Base-by-base conservation (phyloP, 371 early-diverging fungal species). In the Syncephalis fuscata region DNA sequence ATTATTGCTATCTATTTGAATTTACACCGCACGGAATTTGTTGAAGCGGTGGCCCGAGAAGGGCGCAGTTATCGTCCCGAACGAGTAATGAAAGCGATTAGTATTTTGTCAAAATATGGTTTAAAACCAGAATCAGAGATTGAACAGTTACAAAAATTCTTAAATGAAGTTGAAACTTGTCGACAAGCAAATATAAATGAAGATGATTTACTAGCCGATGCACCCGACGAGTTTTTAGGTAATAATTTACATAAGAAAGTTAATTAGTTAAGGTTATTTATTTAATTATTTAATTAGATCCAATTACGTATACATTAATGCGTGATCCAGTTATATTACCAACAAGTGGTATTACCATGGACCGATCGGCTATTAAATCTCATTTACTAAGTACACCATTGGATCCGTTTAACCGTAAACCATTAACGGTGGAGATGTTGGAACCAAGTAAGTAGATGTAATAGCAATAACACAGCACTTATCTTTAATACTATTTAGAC, bases 281-380 rank as follows among this genome's bases (percentile, higher is more conserved):
- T 55, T 51, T 21, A 24, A 49, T 44, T 32, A 32, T 32, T 32
- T 11, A 7, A 32, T 11, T 70, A 75, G 99, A 99, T 66, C 98
- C 98, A 7, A 59, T 99, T 42, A 67, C 97, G 59, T 93, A 65
- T 51, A 73, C 80, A 10, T 63, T 92, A 25, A 99, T 99, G 89
- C 80, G 82, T 48, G 91, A 99, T 54, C 99, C 99, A 1, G 98
- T 99, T n/a, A 66, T 85, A 0, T 57, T 99, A 39, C 92, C 93
- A 20, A 87, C 92, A 3, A 87, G 89, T 2, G 74, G 73, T 43
- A 71, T 74, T 3, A 79, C 83, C 21, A 78, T 98, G 38, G 99
- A 99, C 60, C 70, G 81, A 44, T 79, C 90, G 19, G 97, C 96
- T 1, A 96, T 98, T 57, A 82, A 83, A 60, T 77, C 88, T 22